Evolutionary conservation across 805 yeast species (phyloP), one percentile per base, ranked within the genome.

Genomic region (Groenewaldozyma salmanticensis): DNA sequence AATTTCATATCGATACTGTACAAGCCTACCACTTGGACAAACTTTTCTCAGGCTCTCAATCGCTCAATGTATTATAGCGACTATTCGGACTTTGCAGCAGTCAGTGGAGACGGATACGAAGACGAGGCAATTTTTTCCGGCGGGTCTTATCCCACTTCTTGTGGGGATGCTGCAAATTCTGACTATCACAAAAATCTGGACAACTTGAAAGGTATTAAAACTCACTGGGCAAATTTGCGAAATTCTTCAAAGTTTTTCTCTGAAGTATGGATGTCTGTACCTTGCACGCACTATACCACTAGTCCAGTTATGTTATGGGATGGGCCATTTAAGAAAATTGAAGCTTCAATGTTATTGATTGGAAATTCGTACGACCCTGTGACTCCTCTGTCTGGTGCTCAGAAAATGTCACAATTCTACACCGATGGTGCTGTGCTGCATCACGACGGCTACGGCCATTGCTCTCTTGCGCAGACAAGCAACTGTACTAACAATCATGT

Each of bases 291-390:
- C 20, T 44, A 42, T 22, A 18, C 21, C 15, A 40, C 21, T 16
- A 19, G 20, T 2, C 46, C 46, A 2, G 42, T 27, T 3, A 33
- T 33, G 33, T 37, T 44, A 5, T 44, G 42, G 43, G 48, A 44
- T n/a, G 46, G 46, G 13, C 48, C 48, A 7, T 44, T 44, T 38
- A 27, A 38, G 22, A 22, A 33, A 21, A 43, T 43, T 17, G 31
- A 44, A 21, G 48, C 48, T 6, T 16, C 47, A n/a, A n/a, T n/a
- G n/a, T n/a, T n/a, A n/a, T n/a, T n/a, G n/a, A n/a, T n/a, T n/a
- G n/a, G n/a, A n/a, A 50, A 48, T 27, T 50, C 48, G 16, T 46
- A 39, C 31, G 54, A 51, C 34, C 53, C 53, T 3, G 52, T 48
- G n/a, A 48, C 53, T 3, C 53, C 54, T 9, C 42, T 50, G n/a